Base-by-base conservation (phyloP, 176 grass and related monocot species). In the Carex kokanica region DNA sequence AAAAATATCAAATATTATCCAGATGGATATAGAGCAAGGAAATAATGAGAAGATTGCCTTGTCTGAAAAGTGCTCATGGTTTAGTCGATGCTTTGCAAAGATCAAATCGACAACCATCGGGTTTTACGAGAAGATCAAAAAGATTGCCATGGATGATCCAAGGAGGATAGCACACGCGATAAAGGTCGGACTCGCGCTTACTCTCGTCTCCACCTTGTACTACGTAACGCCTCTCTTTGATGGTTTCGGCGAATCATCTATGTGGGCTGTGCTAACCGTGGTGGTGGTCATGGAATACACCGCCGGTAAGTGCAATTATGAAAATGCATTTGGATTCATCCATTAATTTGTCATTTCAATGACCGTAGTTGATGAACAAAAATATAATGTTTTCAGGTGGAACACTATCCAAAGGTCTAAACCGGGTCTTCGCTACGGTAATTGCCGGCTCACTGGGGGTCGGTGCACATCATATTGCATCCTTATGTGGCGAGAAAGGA, bases 211-310 rank as follows among this genome's bases (percentile, higher is more conserved):
- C 45, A 53, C 85, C 72, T 62, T 92, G 34, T 98, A 98, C 87
- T 98, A 91, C 51, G 82, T 94, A 36, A 91, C 90, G 8, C 86
- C 92, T 8, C 89, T 94, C 5, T 94, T 85, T 86, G 62, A 82
- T 1, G 84, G 95, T 27, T 94, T 94, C 63, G 89, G 92, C 0
- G 84, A 81, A 2, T 89, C 95, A 34, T 82, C 89, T 64, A 36
- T 98, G 4, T 94, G 92, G 92, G 95, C 95, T 0, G 95, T 98
- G 32, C 79, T 98, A 58, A 94, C 92, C 32, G 95, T 94, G 40
- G 95, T 91, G 14, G 82, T 94, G 15, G 92, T 98, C 89, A 98
- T 98, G 92, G 95, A 98, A 64, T 98, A 86, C 77, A 94, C 95
- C 2, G 95, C 92, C 6, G 95, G 95, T 98, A 47, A 24, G 86